Base-by-base conservation (phyloP, 164 flowering plant genomes). In the Berberis thunbergii region DNA sequence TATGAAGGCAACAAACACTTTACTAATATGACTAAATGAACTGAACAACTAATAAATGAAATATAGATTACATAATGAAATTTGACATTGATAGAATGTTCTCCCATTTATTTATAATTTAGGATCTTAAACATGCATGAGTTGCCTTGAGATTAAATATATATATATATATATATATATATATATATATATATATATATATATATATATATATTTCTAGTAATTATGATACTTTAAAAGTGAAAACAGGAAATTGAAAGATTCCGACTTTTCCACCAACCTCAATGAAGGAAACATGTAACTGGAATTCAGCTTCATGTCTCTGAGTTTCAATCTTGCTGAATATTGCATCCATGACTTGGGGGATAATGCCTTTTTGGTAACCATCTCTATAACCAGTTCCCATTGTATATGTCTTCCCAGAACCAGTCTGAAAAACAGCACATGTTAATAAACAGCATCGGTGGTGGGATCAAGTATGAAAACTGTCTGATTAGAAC, bases 361-460 rank as follows among this genome's bases (percentile, higher is more conserved):
- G 87, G 68, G 99, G 98, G 53, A 86, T 86, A 44, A 92, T 45
- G 57, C 97, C 99, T 8, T 80, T 81, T 67, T 86, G 88, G 67
- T 56, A 65, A 64, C 88, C 96, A 72, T 92, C 95, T 75, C 73
- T 80, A 64, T 78, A 81, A 69, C 91, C 86, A 57, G 98, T 91
- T 1, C 99, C 98, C 99, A 95, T 95, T 13, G 99, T 92, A 67
- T 95, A 95, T 41, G 99, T 95, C 76, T 95, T 95, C 53, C 99
- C 99, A 3, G 99, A 95, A 49, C 99, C 98, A 0, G 99, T 95
- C 99, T 95, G 86, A 73, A 77, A 43, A 45, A 76, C 6, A 69
- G 59, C 45, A 54, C 71, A 70, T 13, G 59, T 43, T 52, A 69
- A 42, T 73, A 59, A 59, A 60, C 61, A 46, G 7, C 46, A 67